Base-by-base conservation (phyloP, 306 rosid genomes). In the Herpetospermum pedunculosum region DNA sequence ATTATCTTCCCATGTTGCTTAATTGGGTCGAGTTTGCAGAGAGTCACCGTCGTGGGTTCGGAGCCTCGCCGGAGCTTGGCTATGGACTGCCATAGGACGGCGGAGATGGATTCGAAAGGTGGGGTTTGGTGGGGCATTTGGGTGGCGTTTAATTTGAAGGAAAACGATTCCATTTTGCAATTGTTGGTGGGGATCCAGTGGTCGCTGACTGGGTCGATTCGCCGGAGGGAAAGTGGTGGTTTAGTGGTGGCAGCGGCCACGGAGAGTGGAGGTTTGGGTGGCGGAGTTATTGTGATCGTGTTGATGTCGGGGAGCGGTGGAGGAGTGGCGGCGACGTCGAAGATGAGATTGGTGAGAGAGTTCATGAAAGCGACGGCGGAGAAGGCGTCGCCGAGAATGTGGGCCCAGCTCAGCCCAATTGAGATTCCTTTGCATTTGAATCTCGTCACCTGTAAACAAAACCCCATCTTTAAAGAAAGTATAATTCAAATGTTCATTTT, bases 321-420 rank as follows among this genome's bases (percentile, higher is more conserved):
- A 65, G 75, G 75, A 48, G 73, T 65, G 85, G 64, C 41, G 38
- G 2, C 50, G 68, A 75, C 19, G 25, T 73, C 76, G 2, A 77
- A 18, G 60, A 85, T 54, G n/a, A 50, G 8, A 25, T 18, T 74
- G 40, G 83, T 80, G 83, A 81, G 84, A 8, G 59, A 29, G 28
- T 81, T 91, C 30, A 87, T 84, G 74, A 79, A 91, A 2, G 87
- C 83, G 3, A 89, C 60, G 63, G 90, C 84, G 11, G 88, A 74
- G 75, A 80, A 67, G 1, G 84, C 84, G 75, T 89, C 97, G 55
- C 98, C 96, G 0, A 93, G 60, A 21, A 87, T 43, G 77, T 91
- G 96, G 37, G 97, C 88, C 97, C 97, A 93, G 60, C 96, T 91
- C 5, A 93, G 82, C 30, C 96, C 97, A 76, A 93, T 7, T 65